phyloP scores from a whole-genome alignment of 2,329 filamentous ascomycete genomes.

The Fusarium circinatum region DNA sequence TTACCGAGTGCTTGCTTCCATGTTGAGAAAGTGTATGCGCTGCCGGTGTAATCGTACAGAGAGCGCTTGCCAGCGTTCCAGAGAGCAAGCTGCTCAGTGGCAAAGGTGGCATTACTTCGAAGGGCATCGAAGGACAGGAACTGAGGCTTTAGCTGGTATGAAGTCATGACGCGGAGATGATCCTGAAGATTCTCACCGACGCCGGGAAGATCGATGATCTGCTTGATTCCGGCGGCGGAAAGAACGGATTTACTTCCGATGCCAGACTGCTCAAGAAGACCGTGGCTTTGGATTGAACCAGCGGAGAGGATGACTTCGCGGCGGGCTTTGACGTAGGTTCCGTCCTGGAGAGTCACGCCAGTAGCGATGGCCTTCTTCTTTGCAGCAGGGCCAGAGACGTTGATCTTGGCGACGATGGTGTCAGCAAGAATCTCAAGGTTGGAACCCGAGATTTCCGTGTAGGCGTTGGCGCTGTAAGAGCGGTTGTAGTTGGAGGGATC shows the following conservation, averaged over 20 bases:
- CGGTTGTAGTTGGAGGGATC: slow-evolving; percentile 56
- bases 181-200: slow-evolving; percentile 58
- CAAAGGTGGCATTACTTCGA: slow-evolving; percentile 30
- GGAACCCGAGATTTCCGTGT: slow-evolving; percentile 52
- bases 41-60: slow-evolving; percentile 37
- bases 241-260: slow-evolving; percentile 63
- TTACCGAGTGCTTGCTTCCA: slow-evolving; percentile 36
- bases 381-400: slow-evolving; percentile 14
- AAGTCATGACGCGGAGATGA: slow-evolving; percentile 47
- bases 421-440: slow-evolving; percentile 50
- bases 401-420: slow-evolving; percentile 35
- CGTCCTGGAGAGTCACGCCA: slow-evolving; percentile 27
- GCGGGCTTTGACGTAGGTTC: slow-evolving; percentile 23
- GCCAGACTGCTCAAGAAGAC: slow-evolving; percentile 67
- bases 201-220: slow-evolving; percentile 64
- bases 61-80: slow-evolving; percentile 32
- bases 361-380: slow-evolving; percentile 35
- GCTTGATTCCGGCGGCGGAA: slow-evolving; percentile 55
- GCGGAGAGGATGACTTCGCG: slow-evolving; percentile 45
- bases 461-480: slow-evolving; percentile 59
- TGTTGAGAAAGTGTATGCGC: slow-evolving; percentile 31
- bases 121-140: slow-evolving; percentile 32
- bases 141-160: slow-evolving; percentile 45
- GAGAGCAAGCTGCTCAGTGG: slow-evolving; percentile 30
- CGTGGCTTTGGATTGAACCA: slow-evolving; percentile 65